Conservation (phyloP, 2,329 filamentous ascomycete species). For the Aspergillus intermedius region DNA sequence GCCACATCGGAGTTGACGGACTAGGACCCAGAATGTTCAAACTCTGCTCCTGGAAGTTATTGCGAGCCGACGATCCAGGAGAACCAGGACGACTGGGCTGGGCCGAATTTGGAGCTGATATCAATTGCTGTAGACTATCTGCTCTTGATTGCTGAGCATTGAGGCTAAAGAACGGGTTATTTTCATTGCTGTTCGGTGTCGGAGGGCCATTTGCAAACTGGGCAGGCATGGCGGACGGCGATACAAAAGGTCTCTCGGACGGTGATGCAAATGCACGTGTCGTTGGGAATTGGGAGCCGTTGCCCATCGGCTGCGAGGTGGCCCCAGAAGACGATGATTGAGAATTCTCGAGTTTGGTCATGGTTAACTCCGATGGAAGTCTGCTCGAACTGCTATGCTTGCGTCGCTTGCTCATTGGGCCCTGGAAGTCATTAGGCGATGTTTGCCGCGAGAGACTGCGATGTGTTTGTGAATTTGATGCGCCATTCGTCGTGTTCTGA, state of each 20-base stretch:
- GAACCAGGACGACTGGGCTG: slow-evolving; percentile 74
- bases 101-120: slow-evolving; percentile 64
- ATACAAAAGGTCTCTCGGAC: slow-evolving; percentile 43
- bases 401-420: slow-evolving; percentile 69
- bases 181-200: slow-evolving; percentile 61
- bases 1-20: slow-evolving; percentile 46
- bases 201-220: slow-evolving; percentile 56
- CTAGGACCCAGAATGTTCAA: slow-evolving; percentile 35
- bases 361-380: slow-evolving; percentile 66
- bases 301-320: slow-evolving; percentile 33
- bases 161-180: slow-evolving; percentile 52
- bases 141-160: slow-evolving; percentile 56
- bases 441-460: slow-evolving; percentile 64
- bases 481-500: slow-evolving; percentile 31
- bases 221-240: slow-evolving; percentile 35
- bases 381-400: slow-evolving; percentile 67
- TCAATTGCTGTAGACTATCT: slow-evolving; percentile 61
- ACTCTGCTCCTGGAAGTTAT: slow-evolving; percentile 35
- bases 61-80: slow-evolving; percentile 47
- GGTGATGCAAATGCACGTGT: slow-evolving; percentile 31
- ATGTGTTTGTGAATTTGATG: slow-evolving; percentile 47
- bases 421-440: slow-evolving; percentile 60
- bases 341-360: slow-evolving; percentile 70
- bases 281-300: slow-evolving; percentile 38
- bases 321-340: slow-evolving; percentile 24